Percentiles rank a stretch among this genome's conserved stretches.
Conservation (phyloP, 1,284 basidiomycete genomes). For the Papiliotrema laurentii region DNA sequence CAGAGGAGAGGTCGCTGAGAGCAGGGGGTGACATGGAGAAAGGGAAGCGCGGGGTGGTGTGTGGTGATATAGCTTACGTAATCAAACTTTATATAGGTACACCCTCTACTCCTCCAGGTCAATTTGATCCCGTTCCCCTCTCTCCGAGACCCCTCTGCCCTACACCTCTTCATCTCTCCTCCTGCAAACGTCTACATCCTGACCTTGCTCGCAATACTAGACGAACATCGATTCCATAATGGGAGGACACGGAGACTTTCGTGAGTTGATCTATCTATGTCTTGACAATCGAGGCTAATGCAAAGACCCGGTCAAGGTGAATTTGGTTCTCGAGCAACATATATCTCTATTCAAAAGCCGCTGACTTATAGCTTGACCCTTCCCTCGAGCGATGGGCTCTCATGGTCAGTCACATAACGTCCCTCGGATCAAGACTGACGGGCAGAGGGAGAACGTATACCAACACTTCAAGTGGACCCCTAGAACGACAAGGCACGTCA, state of each 20-base stretch:
- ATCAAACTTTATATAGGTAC: too few species aligned
- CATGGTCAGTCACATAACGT: slow-evolving; percentile 56
- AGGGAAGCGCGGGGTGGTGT: too few species aligned
- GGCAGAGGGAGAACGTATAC: slow-evolving; percentile 74
- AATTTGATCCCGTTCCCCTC: too few species aligned
- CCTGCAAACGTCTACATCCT: too few species aligned
- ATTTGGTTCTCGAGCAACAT: not conserved
- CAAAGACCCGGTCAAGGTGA: slow-evolving; percentile 39
- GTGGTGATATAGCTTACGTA: too few species aligned
- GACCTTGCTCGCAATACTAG: too few species aligned
- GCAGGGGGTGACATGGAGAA: too few species aligned
- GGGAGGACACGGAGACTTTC: slow-evolving; percentile 42
- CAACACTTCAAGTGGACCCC: slow-evolving; percentile 72
- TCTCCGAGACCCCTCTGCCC: too few species aligned
- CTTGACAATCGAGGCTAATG: not conserved
- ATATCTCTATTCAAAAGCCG: not conserved
- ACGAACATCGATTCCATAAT: too few species aligned
- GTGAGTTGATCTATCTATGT: slow-evolving; percentile 14
- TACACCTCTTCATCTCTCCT: not conserved
- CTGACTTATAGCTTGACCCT: slow-evolving; percentile 59
- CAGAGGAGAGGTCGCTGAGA: too few species aligned
- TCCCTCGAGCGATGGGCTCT: slow-evolving; percentile 72
- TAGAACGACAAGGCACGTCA: slow-evolving; percentile 49
- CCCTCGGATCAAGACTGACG: slow-evolving; percentile 2
- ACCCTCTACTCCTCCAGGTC: too few species aligned